Conservation (phyloP, 2,329 filamentous ascomycete genomes). For the Phialophora tarda region DNA sequence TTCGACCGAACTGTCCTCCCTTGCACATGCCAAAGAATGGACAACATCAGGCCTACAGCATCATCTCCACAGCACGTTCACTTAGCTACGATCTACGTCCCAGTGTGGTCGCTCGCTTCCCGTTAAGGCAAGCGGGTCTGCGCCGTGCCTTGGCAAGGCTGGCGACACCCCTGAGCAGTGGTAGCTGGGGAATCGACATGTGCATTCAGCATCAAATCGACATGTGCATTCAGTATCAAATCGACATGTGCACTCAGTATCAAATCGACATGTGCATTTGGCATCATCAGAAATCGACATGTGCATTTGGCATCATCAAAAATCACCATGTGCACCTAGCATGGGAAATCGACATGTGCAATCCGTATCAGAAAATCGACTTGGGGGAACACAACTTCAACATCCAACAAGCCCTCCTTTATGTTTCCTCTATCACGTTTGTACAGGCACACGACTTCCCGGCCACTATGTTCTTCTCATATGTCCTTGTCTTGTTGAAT, state of each 20-base stretch:
- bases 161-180: background rate
- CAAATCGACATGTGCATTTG: background rate
- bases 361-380: background rate
- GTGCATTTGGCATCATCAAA: no score
- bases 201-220: background rate
- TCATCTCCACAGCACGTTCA: background rate
- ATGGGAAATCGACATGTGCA: background rate
- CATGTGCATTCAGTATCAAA: background rate
- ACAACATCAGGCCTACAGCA: background rate
- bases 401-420: background rate
- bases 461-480: background rate
- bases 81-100: background rate
- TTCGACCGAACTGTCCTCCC: background rate
- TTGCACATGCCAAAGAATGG: conserved; percentile 3
- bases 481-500: background rate
- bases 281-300: background rate
- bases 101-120: conserved; percentile 14
- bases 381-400: background rate
- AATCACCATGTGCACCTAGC: no score
- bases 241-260: background rate
- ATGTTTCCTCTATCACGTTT: background rate
- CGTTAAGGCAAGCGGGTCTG: conserved; percentile 16
- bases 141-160: conserved; percentile 22
- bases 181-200: conserved; percentile 4
- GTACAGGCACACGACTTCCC: background rate